Conservation (phyloP, 2,329 filamentous ascomycete species). For the Hymenoscyphus repandus region DNA sequence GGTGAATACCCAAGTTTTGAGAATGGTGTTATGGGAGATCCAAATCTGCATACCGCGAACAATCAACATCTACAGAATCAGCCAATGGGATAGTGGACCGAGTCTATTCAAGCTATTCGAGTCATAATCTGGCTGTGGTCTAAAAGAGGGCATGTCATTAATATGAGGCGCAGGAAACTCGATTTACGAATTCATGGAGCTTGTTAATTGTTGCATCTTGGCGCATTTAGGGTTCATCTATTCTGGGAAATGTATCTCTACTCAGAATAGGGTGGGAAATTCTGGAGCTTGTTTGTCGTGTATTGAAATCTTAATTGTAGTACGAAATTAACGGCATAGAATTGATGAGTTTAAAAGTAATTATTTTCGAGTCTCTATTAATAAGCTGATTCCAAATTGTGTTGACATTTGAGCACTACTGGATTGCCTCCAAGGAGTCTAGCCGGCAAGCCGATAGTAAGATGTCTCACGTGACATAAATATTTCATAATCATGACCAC, state of each 20-base stretch:
- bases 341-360: no score
- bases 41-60: conserved; percentile 19
- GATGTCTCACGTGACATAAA: background rate
- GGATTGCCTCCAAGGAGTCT: background rate
- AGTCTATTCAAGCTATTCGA: no score
- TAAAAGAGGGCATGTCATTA: background rate
- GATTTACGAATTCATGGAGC: background rate
- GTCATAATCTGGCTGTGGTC: no score
- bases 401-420: background rate
- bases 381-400: background rate
- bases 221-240: no score
- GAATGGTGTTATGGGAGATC: conserved; percentile 42
- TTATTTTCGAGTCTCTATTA: no score
- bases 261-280: background rate
- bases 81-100: conserved; percentile 8
- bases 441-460: background rate
- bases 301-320: no score
- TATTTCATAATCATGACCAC: conserved; percentile 7
- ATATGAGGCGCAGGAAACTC: background rate
- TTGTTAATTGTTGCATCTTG: background rate
- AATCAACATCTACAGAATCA: conserved; percentile 25
- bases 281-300: background rate
- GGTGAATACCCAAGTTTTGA: conserved; percentile 59
- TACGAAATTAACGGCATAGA: no score
- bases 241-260: background rate